Percentiles rank a stretch among this genome's conserved stretches.
Conservation (phyloP, 2,329 filamentous ascomycete genomes). For the Aspergillus eucalypticola region DNA sequence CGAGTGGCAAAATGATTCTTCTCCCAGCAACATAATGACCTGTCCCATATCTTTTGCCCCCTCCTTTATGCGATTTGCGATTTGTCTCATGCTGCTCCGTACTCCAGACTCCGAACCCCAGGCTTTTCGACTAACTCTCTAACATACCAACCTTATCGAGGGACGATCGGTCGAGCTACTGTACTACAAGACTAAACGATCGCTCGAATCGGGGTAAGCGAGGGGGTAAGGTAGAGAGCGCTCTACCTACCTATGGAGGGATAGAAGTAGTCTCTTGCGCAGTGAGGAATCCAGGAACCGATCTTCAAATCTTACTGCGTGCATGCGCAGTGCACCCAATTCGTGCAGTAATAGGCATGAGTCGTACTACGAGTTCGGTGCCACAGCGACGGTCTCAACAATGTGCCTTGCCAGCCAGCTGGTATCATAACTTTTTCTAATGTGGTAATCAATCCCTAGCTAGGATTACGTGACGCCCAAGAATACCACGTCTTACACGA, state of each 20-base stretch:
- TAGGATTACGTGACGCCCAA: too few relatives aligned
- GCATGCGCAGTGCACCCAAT: constrained; percentile 11
- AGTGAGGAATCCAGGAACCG: constrained; percentile 9
- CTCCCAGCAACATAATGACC: not conserved
- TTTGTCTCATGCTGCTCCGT: not conserved
- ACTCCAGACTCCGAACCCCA: not conserved
- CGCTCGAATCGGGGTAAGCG: not conserved
- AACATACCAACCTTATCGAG: constrained; percentile 4
- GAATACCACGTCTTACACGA: too few relatives aligned
- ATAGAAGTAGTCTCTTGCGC: not conserved
- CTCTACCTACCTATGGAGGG: too few relatives aligned
- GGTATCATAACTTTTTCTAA: not conserved
- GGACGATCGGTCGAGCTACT: constrained; percentile 1
- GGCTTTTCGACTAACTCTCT: not conserved
- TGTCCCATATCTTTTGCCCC: not conserved
- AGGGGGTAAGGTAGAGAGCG: not conserved
- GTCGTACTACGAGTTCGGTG: not conserved
- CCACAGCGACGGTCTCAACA: not conserved
- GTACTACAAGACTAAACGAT: not conserved
- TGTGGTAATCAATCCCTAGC: too few relatives aligned
- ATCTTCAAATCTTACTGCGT: constrained; percentile 7
- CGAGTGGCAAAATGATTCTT: not conserved
- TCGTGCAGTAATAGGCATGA: not conserved
- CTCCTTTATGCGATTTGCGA: not conserved
- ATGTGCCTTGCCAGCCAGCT: not conserved